phyloP scores from a whole-genome alignment of 306 rosid genomes.

The Neltuma alba region DNA sequence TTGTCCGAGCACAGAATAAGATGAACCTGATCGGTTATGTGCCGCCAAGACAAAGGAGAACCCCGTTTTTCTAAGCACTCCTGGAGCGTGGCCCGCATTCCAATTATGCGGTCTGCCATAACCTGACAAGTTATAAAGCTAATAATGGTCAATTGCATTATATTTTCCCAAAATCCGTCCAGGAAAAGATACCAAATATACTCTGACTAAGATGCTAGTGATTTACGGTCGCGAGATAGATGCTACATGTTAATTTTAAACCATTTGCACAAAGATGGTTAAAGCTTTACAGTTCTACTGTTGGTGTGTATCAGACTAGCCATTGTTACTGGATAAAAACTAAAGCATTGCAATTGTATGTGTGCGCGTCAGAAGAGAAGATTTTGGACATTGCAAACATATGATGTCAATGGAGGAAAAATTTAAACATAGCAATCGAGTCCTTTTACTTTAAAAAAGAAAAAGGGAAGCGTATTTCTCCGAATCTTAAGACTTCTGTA shows the following conservation, averaged over 20 bases:
- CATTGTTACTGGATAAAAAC: not conserved
- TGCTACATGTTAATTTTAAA: not conserved
- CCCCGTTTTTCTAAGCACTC: constrained; percentile 78
- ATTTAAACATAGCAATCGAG: not conserved
- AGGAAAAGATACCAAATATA: not conserved
- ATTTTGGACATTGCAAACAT: not conserved
- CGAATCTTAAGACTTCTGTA: not conserved
- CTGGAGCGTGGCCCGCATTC: constrained; percentile 73
- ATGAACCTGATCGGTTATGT: constrained; percentile 80
- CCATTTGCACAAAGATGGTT: not conserved
- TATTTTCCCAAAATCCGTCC: constrained; percentile 2
- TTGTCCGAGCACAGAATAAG: constrained; percentile 20
- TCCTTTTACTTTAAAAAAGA: not conserved
- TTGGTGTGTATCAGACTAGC: not conserved
- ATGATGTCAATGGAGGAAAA: not conserved
- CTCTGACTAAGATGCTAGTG: not conserved
- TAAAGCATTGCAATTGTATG: not conserved
- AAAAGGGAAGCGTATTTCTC: not conserved
- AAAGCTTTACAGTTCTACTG: not conserved
- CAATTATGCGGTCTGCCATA: constrained; percentile 96
- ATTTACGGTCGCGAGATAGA: not conserved
- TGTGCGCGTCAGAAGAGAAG: not conserved
- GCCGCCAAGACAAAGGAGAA: constrained; percentile 83
- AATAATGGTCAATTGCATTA: constrained; percentile 23
- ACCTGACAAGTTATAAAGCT: constrained; percentile 48